Evolutionary conservation across 2,329 filamentous ascomycete genomes (phyloP).

Genomic region (Setomelanomma holmii): DNA sequence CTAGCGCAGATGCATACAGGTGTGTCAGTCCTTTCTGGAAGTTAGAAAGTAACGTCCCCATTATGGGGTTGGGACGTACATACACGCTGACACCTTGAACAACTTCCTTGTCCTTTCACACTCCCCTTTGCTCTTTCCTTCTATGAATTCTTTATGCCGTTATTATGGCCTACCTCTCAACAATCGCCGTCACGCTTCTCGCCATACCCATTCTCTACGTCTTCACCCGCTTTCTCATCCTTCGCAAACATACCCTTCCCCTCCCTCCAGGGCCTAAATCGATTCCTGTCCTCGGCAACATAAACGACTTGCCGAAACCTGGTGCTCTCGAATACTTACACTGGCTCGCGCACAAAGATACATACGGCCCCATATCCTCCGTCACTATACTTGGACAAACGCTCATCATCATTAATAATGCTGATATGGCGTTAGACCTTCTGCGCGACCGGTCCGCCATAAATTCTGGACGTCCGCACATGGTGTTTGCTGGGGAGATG

Average conservation of each 20-base stretch:
- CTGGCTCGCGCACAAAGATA: slow-evolving; percentile 54
- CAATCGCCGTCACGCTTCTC: too few relatives aligned
- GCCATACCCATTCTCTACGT: slow-evolving; percentile 6
- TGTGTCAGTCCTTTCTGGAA: too few relatives aligned
- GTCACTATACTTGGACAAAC: slow-evolving; percentile 37
- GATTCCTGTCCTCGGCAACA: slow-evolving; percentile 59
- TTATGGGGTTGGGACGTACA: too few relatives aligned
- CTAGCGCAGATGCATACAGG: too few relatives aligned
- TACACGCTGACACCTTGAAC: too few relatives aligned
- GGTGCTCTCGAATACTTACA: slow-evolving; percentile 50
- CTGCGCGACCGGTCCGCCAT: slow-evolving; percentile 25
- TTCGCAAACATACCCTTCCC: slow-evolving; percentile 17
- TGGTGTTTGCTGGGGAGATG: slow-evolving; percentile 33
- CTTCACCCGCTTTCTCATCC: slow-evolving; percentile 8
- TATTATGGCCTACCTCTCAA: too few relatives aligned
- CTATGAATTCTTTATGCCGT: too few relatives aligned
- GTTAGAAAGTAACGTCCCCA: too few relatives aligned
- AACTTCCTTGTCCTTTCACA: too few relatives aligned
- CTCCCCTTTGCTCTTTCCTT: too few relatives aligned
- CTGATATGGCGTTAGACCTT: slow-evolving; percentile 30
- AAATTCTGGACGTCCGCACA: slow-evolving; percentile 28
- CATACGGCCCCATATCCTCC: slow-evolving; percentile 41
- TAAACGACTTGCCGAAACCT: slow-evolving; percentile 55
- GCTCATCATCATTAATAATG: slow-evolving; percentile 36
- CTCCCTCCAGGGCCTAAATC: slow-evolving; percentile 60